These are phyloP conservation scores for Begonia peltatifolia DNA, from an alignment of 306 rosid genomes.

Conservation along the genomic window DNA sequence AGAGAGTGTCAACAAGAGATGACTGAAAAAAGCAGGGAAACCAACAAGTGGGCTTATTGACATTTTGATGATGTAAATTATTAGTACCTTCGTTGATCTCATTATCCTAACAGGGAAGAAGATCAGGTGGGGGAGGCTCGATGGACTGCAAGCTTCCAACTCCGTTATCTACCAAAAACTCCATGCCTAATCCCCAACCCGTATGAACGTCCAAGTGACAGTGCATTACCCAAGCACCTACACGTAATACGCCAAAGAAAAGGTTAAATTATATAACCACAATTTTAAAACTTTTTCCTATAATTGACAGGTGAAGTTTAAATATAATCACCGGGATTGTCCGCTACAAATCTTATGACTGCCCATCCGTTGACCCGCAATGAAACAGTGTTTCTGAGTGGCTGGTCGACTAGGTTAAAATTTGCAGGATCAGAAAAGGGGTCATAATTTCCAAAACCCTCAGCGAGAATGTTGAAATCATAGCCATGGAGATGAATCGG, in stretches of 20 bases:
- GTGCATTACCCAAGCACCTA: conserved; percentile 89
- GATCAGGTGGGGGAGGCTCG: conserved; percentile 59
- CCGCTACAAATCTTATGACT: conserved; percentile 83
- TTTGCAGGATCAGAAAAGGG: conserved; percentile 38
- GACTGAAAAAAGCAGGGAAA: neutral
- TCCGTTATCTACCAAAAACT: conserved; percentile 72
- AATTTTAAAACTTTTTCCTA: no score
- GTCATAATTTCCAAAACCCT: conserved; percentile 81
- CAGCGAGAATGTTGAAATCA: conserved; percentile 71
- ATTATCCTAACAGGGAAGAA: conserved; percentile 49
- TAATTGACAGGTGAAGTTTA: no score
- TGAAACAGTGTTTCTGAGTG: conserved; percentile 67
- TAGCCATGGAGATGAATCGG: conserved; percentile 90
- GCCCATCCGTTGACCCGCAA: conserved; percentile 92
- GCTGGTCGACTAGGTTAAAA: conserved; percentile 89
- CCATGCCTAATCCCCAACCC: conserved; percentile 89
- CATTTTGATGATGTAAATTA: no score
- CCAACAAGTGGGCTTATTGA: neutral
- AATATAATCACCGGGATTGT: conserved; percentile 58
- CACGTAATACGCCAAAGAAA: neutral
- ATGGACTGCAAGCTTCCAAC: conserved; percentile 51
- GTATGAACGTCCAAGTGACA: conserved; percentile 97
- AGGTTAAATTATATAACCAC: neutral
- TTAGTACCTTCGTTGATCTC: neutral
- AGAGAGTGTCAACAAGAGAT: neutral